phyloP scores from a whole-genome alignment of 768 basidiomycete genomes.

The Leccinum disarticulatum region DNA sequence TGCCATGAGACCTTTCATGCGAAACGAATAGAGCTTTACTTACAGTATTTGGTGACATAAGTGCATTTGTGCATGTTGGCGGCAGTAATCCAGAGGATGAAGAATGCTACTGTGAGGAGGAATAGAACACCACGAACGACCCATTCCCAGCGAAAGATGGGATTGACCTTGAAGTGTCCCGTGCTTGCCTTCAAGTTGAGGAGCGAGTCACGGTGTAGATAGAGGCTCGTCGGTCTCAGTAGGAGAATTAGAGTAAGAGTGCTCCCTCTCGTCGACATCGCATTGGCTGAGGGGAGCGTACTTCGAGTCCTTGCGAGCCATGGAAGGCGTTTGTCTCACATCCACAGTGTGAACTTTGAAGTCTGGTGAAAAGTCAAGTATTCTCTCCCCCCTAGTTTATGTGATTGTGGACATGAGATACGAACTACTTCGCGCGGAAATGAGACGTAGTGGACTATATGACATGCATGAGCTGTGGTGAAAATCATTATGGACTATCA shows the following conservation, averaged over 20 bases:
- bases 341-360: too few relatives aligned
- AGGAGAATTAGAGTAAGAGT: not conserved
- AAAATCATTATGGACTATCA: too few relatives aligned
- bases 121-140: not conserved
- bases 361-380: too few relatives aligned
- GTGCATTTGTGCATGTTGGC: not conserved
- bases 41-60: too few relatives aligned
- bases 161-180: not conserved
- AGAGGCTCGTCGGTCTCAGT: not conserved
- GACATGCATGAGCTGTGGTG: too few relatives aligned
- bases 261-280: not conserved
- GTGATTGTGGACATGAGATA: too few relatives aligned
- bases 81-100: constrained; percentile 6
- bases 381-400: too few relatives aligned
- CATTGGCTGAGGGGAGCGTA: not conserved
- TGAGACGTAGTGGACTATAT: too few relatives aligned
- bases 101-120: not conserved
- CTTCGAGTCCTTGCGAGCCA: too few relatives aligned
- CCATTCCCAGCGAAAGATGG: constrained; percentile 1
- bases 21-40: too few relatives aligned
- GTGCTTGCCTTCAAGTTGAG: not conserved
- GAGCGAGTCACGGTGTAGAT: not conserved
- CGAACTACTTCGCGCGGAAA: too few relatives aligned
- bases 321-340: too few relatives aligned
- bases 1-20: not conserved